phyloP scores from a whole-genome alignment of 192 early-diverging fungal species.

The Chytriomyces sp. region DNA sequence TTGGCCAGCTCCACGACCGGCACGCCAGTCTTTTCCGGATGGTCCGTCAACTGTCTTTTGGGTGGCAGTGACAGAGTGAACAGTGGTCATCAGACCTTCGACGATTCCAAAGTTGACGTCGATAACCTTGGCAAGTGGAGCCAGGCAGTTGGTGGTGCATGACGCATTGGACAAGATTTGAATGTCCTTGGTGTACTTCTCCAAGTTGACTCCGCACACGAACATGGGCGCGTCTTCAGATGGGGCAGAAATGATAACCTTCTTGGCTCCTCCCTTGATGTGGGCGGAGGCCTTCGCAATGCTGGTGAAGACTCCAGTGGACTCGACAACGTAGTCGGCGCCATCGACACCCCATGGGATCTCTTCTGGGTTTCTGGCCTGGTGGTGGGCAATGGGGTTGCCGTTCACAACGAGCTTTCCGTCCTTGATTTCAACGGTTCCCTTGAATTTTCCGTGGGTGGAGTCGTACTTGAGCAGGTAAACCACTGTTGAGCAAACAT shows the following conservation, averaged over 20 bases:
- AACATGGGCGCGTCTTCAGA: slow-evolving; percentile 98
- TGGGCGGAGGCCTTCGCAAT: slow-evolving; percentile 84
- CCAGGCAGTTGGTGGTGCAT: slow-evolving; percentile 99
- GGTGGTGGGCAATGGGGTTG: slow-evolving; percentile 73
- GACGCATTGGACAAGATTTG: slow-evolving; percentile 97
- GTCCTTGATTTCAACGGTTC: slow-evolving; percentile 76
- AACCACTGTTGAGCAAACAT: slow-evolving; percentile 43
- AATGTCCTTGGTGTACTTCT: slow-evolving; percentile 82
- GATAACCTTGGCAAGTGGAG: slow-evolving; percentile 96
- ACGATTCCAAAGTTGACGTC: slow-evolving; percentile 94
- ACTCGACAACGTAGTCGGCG: slow-evolving; percentile 96
- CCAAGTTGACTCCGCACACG: slow-evolving; percentile 92
- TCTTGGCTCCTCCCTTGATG: slow-evolving; percentile 93
- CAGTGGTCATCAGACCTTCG: slow-evolving; percentile 98
- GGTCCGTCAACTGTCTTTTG: slow-evolving; percentile 99
- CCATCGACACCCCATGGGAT: slow-evolving; percentile 88
- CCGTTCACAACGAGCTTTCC: slow-evolving; percentile 95
- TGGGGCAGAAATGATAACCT: slow-evolving; percentile 98
- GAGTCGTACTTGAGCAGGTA: slow-evolving; percentile 99
- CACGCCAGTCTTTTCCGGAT: slow-evolving; percentile 96
- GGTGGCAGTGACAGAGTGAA: slow-evolving; percentile 97
- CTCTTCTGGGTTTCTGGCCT: slow-evolving; percentile 77
- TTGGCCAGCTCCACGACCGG: slow-evolving; percentile 92
- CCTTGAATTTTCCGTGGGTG: slow-evolving; percentile 94
- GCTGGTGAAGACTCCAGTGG: slow-evolving; percentile 98